A percentile compares a stretch with the other conserved stretches of the same genome.
phyloP scores from a whole-genome alignment of 441 rosid genomes.

The Kokia cookei region DNA sequence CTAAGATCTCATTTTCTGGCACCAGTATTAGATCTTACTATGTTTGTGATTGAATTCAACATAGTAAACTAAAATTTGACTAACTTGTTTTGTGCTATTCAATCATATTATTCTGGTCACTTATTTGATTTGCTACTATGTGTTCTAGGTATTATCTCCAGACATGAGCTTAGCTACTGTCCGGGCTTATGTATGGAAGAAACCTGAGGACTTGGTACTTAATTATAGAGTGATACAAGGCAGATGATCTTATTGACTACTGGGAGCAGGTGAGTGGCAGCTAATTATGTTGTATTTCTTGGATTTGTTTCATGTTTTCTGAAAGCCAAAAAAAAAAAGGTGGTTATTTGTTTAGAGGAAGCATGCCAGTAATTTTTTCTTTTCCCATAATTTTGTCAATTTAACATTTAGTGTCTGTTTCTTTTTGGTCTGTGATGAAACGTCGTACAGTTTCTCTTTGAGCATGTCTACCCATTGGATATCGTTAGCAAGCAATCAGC shows the following conservation, averaged over 20 bases:
- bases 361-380: neutral
- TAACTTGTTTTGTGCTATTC: neutral
- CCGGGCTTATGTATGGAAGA: conserved; percentile 94
- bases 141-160: conserved; percentile 75
- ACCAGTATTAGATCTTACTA: neutral
- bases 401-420: neutral
- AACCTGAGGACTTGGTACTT: conserved; percentile 91
- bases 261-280: conserved; percentile 28
- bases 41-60: neutral
- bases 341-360: neutral
- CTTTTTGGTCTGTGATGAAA: neutral
- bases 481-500: neutral
- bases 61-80: neutral
- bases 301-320: neutral
- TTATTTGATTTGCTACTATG: conserved; percentile 1
- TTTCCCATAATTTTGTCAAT: neutral
- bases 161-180: conserved; percentile 99
- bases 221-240: conserved; percentile 76
- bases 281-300: neutral
- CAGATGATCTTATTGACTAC: conserved; percentile 46
- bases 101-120: neutral
- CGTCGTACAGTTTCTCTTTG: neutral
- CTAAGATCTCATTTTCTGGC: neutral
- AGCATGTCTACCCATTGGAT: neutral
- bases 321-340: too few species aligned